phyloP scores from a whole-genome alignment of 192 early-diverging fungal genomes.

The Paraglomus brasilianum region DNA sequence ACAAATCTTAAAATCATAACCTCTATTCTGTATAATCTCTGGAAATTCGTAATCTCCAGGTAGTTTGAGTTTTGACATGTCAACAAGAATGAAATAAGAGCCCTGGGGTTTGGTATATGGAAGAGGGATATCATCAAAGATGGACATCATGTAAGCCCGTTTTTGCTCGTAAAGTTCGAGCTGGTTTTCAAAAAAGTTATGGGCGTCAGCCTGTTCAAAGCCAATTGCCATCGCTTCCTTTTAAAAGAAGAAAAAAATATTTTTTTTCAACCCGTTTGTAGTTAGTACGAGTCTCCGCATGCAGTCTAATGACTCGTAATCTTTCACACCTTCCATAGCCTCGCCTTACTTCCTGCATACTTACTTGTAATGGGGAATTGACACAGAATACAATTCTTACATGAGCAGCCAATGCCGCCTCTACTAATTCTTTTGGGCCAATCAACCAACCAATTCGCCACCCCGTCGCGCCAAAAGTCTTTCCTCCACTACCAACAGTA shows the following conservation, averaged over 20 bases:
- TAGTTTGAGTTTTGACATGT: constrained; percentile 65
- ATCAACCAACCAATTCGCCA: constrained; percentile 97
- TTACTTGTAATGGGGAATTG: constrained; percentile 83
- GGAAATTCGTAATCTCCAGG: constrained; percentile 64
- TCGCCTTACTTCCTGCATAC: not conserved
- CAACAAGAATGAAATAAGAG: constrained; percentile 90
- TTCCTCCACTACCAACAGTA: constrained; percentile 90
- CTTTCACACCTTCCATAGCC: not conserved
- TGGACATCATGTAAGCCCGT: constrained; percentile 69
- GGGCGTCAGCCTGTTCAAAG: constrained; percentile 60
- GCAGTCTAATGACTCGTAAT: not conserved
- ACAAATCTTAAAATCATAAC: constrained; percentile 74
- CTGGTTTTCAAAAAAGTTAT: constrained; percentile 71
- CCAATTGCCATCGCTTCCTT: constrained; percentile 72
- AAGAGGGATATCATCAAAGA: constrained; percentile 66
- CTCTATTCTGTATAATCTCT: constrained; percentile 54
- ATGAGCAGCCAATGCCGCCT: constrained; percentile 79
- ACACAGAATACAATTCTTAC: constrained; percentile 88
- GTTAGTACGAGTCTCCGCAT: no score
- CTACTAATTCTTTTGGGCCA: constrained; percentile 69
- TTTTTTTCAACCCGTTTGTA: no score
- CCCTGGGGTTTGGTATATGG: constrained; percentile 86
- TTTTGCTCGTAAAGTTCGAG: constrained; percentile 63
- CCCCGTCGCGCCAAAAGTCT: constrained; percentile 93
- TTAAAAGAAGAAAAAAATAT: not conserved